Evolutionary conservation across 441 rosid genomes (phyloP).

Genomic region (Gossypium lobatum): DNA sequence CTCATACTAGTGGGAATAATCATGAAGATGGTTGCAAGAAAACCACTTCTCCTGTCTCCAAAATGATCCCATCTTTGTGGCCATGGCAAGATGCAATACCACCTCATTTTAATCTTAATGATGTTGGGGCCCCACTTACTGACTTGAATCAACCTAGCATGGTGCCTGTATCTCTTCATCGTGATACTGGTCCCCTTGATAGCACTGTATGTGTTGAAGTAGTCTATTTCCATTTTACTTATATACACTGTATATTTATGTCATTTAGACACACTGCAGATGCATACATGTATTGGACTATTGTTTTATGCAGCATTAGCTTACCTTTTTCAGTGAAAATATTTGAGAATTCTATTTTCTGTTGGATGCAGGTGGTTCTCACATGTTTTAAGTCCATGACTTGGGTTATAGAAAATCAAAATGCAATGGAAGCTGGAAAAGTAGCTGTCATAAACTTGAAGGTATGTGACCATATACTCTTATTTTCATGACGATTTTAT

Average conservation of each 20-base stretch:
- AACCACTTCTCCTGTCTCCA: slow-evolving; percentile 26
- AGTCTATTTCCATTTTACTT: neutral
- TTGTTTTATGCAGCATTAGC: neutral
- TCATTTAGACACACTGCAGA: neutral
- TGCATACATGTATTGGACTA: neutral
- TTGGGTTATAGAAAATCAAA: slow-evolving; percentile 57
- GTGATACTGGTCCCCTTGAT: slow-evolving; percentile 31
- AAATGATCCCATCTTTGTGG: slow-evolving; percentile 45
- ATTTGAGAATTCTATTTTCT: neutral
- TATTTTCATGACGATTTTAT: neutral
- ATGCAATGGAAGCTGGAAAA: slow-evolving; percentile 32
- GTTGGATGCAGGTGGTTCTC: slow-evolving; percentile 46
- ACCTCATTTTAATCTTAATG: slow-evolving; percentile 44
- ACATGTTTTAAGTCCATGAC: slow-evolving; percentile 67
- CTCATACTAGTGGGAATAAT: slow-evolving; percentile 33
- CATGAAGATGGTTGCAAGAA: slow-evolving; percentile 37
- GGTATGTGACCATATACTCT: slow-evolving; percentile 24
- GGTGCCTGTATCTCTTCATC: slow-evolving; percentile 42
- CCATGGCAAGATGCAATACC: slow-evolving; percentile 49
- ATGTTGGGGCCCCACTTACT: slow-evolving; percentile 37
- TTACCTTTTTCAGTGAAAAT: neutral
- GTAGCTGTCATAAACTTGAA: slow-evolving; percentile 62
- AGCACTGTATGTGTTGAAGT: slow-evolving; percentile 30
- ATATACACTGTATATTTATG: neutral
- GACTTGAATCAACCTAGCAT: slow-evolving; percentile 58